Base-by-base conservation (phyloP, 345 rosid species). In the Salix koriyanagi region DNA sequence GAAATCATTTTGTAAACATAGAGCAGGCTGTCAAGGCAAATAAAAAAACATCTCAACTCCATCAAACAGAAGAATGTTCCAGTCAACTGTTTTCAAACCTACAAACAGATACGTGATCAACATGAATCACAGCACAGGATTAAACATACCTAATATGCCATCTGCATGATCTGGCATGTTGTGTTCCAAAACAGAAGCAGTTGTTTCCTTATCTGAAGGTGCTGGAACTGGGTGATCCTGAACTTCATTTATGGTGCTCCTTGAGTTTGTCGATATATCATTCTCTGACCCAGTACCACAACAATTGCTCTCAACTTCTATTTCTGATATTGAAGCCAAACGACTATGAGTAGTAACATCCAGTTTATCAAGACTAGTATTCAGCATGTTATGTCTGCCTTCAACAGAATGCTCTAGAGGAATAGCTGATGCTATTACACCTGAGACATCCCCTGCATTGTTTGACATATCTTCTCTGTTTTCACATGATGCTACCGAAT, bases 241-340 rank as follows among this genome's bases (percentile, higher is more conserved):
- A 72, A 76, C 41, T 80, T 82, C 90, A 81, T 85, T 76, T 28
- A 28, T 69, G 74, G 65, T 79, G 87, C 81, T 76, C 77, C 84
- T 85, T 13, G 82, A 80, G 67, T 79, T 82, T 37, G 75, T 75
- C 71, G 87, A 82, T 50, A 41, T 73, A 67, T 77, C 88, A 71
- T 69, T 82, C 74, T 77, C 87, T 39, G 87, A 83, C 76, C 76
- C 69, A 73, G 75, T 69, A 56, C 77, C 81, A 34, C 50, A 84
- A 82, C 74, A 77, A 82, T 77, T 71, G 58, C 84, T 85, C 82
- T 85, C 87, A 7, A 70, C 60, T 84, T 90, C 93, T 73, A 85
- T 92, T 87, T 91, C 98, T 77, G 93, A 86, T 80, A 79, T 83
- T 76, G 86, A 80, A n/a, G 82, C 86, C 75, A 89, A 81, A 71